Evolutionary conservation across 352 stramenopile genomes (phyloP).

Genomic region (Globisporangium abappressorium): DNA sequence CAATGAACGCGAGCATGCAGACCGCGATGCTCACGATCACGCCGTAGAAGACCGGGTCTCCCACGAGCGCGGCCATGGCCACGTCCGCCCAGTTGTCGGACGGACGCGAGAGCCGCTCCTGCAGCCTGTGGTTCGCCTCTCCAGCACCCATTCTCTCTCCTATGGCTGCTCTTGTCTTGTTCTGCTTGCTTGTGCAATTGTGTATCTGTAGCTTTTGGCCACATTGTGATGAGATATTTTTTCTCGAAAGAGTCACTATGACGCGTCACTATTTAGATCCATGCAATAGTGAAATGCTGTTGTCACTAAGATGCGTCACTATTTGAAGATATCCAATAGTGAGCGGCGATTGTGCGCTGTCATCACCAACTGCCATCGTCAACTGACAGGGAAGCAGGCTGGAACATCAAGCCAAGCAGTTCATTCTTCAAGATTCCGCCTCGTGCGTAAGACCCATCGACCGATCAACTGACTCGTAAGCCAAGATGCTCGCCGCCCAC

Average conservation of each 20-base stretch:
- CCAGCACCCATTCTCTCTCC: neutral
- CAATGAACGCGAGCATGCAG: constrained; percentile 42
- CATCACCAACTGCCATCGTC: neutral
- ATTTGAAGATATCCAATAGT: constrained; percentile 9
- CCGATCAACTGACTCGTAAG: neutral
- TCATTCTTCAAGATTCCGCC: constrained; percentile 13
- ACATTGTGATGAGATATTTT: constrained; percentile 1
- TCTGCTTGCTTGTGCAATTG: neutral
- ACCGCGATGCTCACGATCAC: constrained; percentile 38
- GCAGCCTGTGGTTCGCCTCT: constrained; percentile 28
- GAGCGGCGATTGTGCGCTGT: constrained; percentile 1
- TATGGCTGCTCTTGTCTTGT: neutral
- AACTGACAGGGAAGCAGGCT: neutral
- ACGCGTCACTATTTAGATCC: neutral
- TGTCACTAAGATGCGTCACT: neutral
- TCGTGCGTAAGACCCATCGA: neutral
- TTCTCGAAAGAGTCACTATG: neutral
- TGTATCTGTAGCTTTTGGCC: neutral
- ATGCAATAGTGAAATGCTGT: neutral
- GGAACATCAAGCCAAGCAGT: constrained; percentile 1
- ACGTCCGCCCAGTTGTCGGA: constrained; percentile 65
- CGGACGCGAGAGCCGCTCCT: constrained; percentile 44
- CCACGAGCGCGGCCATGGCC: constrained; percentile 54
- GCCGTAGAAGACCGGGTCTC: constrained; percentile 66
- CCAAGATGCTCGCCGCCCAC: constrained; percentile 13